Evolutionary conservation across 768 basidiomycete genomes (phyloP), one percentile per base, ranked within the genome.

Genomic region (Mycena crocata): DNA sequence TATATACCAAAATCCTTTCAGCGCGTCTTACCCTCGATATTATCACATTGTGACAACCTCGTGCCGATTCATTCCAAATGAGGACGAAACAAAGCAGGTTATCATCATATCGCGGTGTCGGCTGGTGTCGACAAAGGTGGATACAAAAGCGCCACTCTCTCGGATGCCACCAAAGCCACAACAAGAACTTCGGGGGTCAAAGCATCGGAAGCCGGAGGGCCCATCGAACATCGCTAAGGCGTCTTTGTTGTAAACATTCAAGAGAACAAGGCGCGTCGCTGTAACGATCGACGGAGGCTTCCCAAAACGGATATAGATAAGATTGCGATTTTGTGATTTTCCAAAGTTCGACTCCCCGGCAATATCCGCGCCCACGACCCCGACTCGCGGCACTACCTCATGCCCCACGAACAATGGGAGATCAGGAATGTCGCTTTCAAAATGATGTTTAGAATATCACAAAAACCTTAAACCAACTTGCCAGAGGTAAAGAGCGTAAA

Each of bases 211-310:
- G 15, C 45, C 60, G 37, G 21, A n/a, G n/a, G n/a, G n/a, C n/a
- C n/a, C n/a, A n/a, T 21, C 1, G 6, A 21, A 21, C 24, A 60
- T 57, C 66, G 59, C 61, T 28, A 40, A 63, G 44, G 66, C 28
- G 3, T 54, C 59, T 49, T 49, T 30, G 24, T 46, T 23, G 10
- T n/a, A 35, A 67, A 62, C 60, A 62, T 67, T 67, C 61, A 67
- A 62, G 66, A 67, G 66, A 67, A 67, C 66, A 67, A 67, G 51
- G 35, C 21, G 2, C 24, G 12, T 49, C 49, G 45, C 31, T 39
- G 24, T 23, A 24, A 42, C 35, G 52, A 55, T 66, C 50, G 60
- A 51, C 52, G 24, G 24, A 44, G 34, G 9, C 14, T 67, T 17
- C 56, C 50, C 21, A 34, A 52, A 57, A 26, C 5, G 46, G 45